A percentile compares a stretch with the other conserved stretches of the same genome.
phyloP scores from a whole-genome alignment of 2,329 filamentous ascomycete species.

The Stenocarpella maydis region DNA sequence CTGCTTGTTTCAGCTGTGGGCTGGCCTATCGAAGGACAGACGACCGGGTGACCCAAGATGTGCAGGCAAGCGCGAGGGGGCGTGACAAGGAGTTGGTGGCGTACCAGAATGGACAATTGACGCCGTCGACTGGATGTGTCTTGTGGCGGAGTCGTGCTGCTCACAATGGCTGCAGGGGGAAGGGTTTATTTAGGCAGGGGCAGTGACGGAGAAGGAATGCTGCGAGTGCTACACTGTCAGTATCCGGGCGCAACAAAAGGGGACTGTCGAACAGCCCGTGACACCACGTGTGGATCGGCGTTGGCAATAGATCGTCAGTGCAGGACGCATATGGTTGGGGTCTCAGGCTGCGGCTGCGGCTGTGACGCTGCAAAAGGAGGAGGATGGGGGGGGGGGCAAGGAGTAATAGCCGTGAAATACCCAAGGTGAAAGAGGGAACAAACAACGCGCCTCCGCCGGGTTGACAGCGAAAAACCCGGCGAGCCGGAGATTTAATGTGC shows the following conservation, averaged over 20 bases:
- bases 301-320: constrained; percentile 26
- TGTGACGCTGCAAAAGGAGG: constrained; percentile 22
- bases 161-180: constrained; percentile 6
- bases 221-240: constrained; percentile 23
- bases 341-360: constrained; percentile 2
- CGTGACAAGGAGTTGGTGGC: constrained; percentile 2
- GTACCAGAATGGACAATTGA: constrained; percentile 2
- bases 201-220: constrained; percentile 8
- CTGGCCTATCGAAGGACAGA: neutral
- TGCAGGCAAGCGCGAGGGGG: constrained; percentile 9
- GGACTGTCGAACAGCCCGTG: neutral
- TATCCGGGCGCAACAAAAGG: constrained; percentile 13
- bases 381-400: neutral
- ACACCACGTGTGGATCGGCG: constrained; percentile 29
- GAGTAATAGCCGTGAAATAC: neutral
- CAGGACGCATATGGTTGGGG: constrained; percentile 26
- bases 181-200: neutral
- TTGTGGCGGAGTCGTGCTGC: constrained; percentile 1
- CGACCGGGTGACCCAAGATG: neutral
- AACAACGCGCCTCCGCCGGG: neutral
- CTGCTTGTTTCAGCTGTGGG: constrained; percentile 17
- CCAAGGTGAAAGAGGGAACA: constrained; percentile 1
- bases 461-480: constrained; percentile 11
- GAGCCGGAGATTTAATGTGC: constrained; percentile 35
- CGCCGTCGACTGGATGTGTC: neutral